Percentiles rank a stretch among this genome's conserved stretches.
Conservation (phyloP, 306 rosid genomes). For the Prunus fruticosa region DNA sequence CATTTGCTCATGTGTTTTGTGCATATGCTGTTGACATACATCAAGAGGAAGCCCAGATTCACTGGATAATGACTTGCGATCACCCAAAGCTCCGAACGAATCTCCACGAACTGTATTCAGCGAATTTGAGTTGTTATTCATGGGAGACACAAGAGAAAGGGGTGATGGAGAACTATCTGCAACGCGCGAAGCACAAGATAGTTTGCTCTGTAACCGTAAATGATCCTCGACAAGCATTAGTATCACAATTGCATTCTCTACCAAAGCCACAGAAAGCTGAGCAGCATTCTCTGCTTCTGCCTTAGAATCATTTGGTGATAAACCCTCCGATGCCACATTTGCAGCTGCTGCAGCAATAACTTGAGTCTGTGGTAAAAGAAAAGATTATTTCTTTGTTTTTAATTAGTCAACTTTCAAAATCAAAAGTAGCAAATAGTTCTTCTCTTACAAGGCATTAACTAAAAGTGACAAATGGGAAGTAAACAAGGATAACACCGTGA, state of each 20-base stretch:
- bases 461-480: not conserved
- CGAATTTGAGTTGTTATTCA: slow-evolving; percentile 41
- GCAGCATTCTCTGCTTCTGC: slow-evolving; percentile 94
- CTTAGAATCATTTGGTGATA: slow-evolving; percentile 76
- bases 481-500: not conserved
- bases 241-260: slow-evolving; percentile 93
- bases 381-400: slow-evolving; percentile 18
- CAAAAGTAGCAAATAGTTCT: not conserved
- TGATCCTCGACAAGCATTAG: slow-evolving; percentile 99
- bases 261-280: slow-evolving; percentile 88
- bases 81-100: slow-evolving; percentile 43
- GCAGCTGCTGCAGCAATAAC: slow-evolving; percentile 96
- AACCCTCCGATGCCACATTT: slow-evolving; percentile 90
- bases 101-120: slow-evolving; percentile 33
- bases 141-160: slow-evolving; percentile 67
- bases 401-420: slow-evolving; percentile 12
- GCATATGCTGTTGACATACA: slow-evolving; percentile 45
- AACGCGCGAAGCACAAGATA: slow-evolving; percentile 49
- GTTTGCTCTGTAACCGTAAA: slow-evolving; percentile 84
- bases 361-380: slow-evolving; percentile 75
- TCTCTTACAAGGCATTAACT: not conserved
- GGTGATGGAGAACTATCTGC: slow-evolving; percentile 73
- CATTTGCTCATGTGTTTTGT: slow-evolving; percentile 7
- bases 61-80: slow-evolving; percentile 45
- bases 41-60: slow-evolving; percentile 68